Evolutionary conservation across 2,329 filamentous ascomycete genomes (phyloP).

Genomic region (Dactylellina sp.): DNA sequence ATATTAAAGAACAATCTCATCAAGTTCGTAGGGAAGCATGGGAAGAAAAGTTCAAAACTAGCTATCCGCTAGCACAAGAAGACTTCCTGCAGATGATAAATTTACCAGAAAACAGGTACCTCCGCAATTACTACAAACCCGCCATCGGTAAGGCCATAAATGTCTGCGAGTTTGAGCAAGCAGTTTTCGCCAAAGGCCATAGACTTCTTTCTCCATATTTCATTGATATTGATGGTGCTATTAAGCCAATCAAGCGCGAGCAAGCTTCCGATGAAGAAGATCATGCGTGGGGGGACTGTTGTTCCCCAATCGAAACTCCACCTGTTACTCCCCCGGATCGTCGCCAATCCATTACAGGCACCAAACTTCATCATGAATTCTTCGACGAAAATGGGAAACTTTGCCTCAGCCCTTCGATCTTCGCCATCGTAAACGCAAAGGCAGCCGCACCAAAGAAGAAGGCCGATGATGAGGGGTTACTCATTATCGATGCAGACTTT

Average conservation of each 20-base stretch:
- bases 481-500: constrained; percentile 24
- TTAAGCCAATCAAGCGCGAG: neutral
- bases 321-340: too few relatives aligned
- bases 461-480: constrained; percentile 28
- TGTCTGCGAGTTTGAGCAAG: neutral
- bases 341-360: neutral
- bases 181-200: neutral
- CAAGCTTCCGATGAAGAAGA: neutral
- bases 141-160: neutral
- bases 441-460: constrained; percentile 7
- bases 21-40: neutral
- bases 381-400: constrained; percentile 22
- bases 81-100: neutral
- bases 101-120: constrained; percentile 3
- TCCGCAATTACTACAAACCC: constrained; percentile 16
- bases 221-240: constrained; percentile 9
- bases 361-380: too few relatives aligned
- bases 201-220: neutral
- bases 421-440: constrained; percentile 11
- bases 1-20: neutral
- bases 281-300: neutral
- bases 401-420: neutral
- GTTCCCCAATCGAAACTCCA: neutral
- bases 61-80: neutral
- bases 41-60: neutral